Conservation (phyloP, 768 basidiomycete species). For the Bullera alba region DNA sequence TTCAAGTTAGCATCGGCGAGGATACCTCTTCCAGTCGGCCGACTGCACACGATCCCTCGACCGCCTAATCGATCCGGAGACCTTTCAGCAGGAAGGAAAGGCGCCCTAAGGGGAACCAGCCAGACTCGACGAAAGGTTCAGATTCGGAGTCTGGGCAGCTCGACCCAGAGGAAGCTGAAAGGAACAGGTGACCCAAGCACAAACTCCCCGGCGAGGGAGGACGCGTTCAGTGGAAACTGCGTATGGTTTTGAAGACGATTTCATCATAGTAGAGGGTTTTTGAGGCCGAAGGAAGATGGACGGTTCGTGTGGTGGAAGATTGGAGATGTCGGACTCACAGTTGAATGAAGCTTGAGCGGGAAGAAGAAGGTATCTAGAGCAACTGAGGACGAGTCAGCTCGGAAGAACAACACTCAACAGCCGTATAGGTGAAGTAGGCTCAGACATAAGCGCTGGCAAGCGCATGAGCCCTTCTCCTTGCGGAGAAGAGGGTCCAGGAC, state of each 20-base stretch:
- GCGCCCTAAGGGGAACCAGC: conserved; percentile 23
- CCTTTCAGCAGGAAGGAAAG: conserved; percentile 8
- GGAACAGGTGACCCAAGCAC: conserved; percentile 15
- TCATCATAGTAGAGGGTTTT: conserved; percentile 32
- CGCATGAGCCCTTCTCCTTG: conserved; percentile 38
- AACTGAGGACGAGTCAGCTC: conserved; percentile 13
- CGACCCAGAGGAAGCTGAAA: conserved; percentile 26
- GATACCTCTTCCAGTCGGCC: too few relatives aligned
- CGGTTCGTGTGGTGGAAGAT: too few relatives aligned
- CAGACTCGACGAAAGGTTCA: conserved; percentile 37
- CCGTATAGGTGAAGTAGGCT: conserved; percentile 11
- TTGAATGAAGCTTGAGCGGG: neutral
- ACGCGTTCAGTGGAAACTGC: conserved; percentile 48
- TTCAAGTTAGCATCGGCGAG: conserved; percentile 45
- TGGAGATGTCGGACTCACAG: neutral
- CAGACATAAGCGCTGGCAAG: conserved; percentile 49
- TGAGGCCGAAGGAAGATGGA: neutral
- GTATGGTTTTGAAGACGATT: conserved; percentile 46
- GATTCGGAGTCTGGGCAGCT: conserved; percentile 21
- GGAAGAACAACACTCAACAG: neutral
- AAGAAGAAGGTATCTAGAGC: neutral
- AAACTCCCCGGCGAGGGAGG: conserved; percentile 43
- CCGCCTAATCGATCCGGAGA: conserved; percentile 10
- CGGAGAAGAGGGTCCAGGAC: conserved; percentile 32
- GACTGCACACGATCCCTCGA: conserved; percentile 15